Percentiles rank a stretch among this genome's conserved stretches.
Conservation (phyloP, 495 filamentous ascomycete species). For the Talaromyces proteolyticus region DNA sequence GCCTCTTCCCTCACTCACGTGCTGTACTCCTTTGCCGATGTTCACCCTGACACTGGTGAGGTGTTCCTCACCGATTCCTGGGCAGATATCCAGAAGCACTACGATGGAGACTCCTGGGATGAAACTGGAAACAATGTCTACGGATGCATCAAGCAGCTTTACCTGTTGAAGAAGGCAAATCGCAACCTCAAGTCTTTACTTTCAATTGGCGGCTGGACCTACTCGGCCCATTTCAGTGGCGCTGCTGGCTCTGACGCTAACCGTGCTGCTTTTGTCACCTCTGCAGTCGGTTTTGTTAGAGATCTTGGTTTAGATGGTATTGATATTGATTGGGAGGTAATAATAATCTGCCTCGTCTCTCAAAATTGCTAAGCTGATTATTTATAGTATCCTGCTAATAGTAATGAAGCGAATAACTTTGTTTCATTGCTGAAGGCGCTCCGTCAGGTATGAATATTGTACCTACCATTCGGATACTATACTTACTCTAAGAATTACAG, state of each 20-base stretch:
- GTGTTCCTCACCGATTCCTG: constrained; percentile 74
- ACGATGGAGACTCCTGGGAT: constrained; percentile 68
- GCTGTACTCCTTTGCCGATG: constrained; percentile 78
- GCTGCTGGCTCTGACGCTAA: constrained; percentile 52
- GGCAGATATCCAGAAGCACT: constrained; percentile 69
- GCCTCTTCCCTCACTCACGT: constrained; percentile 74
- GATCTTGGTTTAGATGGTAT: constrained; percentile 60
- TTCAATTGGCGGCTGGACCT: constrained; percentile 67
- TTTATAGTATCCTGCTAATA: constrained; percentile 28
- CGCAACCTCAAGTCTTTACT: constrained; percentile 72
- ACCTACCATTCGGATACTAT: too few species aligned
- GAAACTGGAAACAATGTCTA: constrained; percentile 73
- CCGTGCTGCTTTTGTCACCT: constrained; percentile 53
- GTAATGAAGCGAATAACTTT: constrained; percentile 52
- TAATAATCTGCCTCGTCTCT: not conserved
- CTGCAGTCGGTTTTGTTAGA: constrained; percentile 58
- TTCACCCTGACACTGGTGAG: constrained; percentile 56
- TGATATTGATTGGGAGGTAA: constrained; percentile 59
- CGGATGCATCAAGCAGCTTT: constrained; percentile 83
- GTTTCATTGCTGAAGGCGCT: constrained; percentile 56
- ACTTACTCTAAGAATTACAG: too few species aligned
- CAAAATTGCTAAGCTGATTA: too few species aligned
- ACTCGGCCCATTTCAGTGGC: constrained; percentile 63
- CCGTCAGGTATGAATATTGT: constrained; percentile 19
- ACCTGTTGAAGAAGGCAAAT: constrained; percentile 72